phyloP scores from a whole-genome alignment of 495 filamentous ascomycete species.

The Penicillium egyptiacum region DNA sequence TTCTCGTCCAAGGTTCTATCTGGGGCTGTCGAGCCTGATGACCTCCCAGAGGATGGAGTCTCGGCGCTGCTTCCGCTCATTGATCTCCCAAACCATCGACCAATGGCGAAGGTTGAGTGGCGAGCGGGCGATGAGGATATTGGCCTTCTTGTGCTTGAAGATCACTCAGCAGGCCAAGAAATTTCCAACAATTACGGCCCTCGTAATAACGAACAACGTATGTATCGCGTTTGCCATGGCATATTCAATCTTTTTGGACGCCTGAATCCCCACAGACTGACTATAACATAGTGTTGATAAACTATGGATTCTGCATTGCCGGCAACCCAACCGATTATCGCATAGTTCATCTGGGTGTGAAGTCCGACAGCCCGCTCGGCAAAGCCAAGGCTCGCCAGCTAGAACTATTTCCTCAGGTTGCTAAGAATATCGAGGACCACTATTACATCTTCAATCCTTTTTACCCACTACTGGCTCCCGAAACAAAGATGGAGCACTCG shows the following conservation, averaged over 20 bases:
- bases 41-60: slow-evolving; percentile 38
- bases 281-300: slow-evolving; percentile 54
- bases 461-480: slow-evolving; percentile 40
- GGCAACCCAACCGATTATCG: slow-evolving; percentile 59
- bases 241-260: background rate
- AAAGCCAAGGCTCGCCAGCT: slow-evolving; percentile 36
- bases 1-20: slow-evolving; percentile 51
- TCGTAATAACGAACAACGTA: slow-evolving; percentile 65
- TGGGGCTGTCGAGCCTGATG: slow-evolving; percentile 32
- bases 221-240: slow-evolving; percentile 18
- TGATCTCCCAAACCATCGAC: slow-evolving; percentile 61
- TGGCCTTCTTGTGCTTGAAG: slow-evolving; percentile 48
- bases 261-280: background rate
- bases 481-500: slow-evolving; percentile 42
- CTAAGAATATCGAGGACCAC: slow-evolving; percentile 37
- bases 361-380: slow-evolving; percentile 42
- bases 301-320: slow-evolving; percentile 64
- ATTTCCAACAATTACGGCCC: slow-evolving; percentile 70
- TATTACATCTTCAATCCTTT: slow-evolving; percentile 51
- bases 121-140: slow-evolving; percentile 48
- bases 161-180: slow-evolving; percentile 46
- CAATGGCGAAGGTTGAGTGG: slow-evolving; percentile 61
- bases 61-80: slow-evolving; percentile 62
- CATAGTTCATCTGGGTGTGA: slow-evolving; percentile 45
- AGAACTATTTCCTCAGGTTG: slow-evolving; percentile 35